Evolutionary conservation across 2,329 filamentous ascomycete species (phyloP).

Genomic region (Fusarium acutatum): DNA sequence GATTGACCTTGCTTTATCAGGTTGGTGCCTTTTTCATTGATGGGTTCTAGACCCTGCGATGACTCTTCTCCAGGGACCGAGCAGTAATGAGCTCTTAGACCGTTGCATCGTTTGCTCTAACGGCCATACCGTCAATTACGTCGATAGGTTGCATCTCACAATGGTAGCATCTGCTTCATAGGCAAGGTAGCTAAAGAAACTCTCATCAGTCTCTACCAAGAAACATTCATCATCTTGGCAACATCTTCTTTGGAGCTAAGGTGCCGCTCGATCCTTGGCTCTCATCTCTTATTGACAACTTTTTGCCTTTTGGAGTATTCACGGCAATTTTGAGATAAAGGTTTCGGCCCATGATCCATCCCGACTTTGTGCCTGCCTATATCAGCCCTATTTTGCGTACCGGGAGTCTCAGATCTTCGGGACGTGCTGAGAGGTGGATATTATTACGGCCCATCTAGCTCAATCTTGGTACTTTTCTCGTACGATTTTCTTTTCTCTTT

Average conservation of each 20-base stretch:
- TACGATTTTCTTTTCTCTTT: neutral
- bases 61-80: neutral
- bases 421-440: neutral
- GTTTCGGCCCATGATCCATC: neutral
- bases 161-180: neutral
- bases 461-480: neutral
- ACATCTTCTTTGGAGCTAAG: neutral
- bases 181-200: neutral
- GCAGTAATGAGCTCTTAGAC: neutral
- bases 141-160: neutral
- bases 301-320: neutral
- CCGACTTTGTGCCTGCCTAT: neutral
- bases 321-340: neutral
- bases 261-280: neutral
- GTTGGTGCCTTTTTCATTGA: neutral
- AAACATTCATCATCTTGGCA: neutral
- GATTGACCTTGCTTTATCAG: neutral
- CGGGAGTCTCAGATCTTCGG: neutral
- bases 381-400: neutral
- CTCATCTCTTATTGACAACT: neutral
- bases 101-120: neutral
- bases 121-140: neutral
- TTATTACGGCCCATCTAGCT: neutral
- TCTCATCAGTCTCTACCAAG: neutral
- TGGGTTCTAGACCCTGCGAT: neutral